These are phyloP conservation scores for Camelina hispida DNA, from an alignment of 345 rosid species.

Conservation along the genomic window DNA sequence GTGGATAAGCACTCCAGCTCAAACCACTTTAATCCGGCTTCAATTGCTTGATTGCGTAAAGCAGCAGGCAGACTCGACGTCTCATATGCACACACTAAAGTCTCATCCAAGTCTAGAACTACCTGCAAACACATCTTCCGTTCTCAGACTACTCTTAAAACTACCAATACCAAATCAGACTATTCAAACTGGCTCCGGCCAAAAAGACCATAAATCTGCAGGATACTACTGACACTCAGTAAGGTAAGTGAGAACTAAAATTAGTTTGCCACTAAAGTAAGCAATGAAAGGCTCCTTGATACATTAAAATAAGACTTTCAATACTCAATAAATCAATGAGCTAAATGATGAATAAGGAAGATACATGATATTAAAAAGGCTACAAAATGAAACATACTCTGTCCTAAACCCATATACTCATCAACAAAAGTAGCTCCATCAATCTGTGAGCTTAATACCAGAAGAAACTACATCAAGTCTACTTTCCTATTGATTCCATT, in stretches of 20 bases:
- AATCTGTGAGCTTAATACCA: not conserved
- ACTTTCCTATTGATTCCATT: not conserved
- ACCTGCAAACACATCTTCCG: constrained; percentile 58
- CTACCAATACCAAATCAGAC: not conserved
- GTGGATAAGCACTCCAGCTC: constrained; percentile 89
- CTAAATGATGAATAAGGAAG: not conserved
- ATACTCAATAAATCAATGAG: not conserved
- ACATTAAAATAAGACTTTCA: not conserved
- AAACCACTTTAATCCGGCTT: constrained; percentile 86
- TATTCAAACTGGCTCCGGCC: not conserved
- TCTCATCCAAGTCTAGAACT: constrained; percentile 98
- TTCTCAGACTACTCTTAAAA: constrained; percentile 20
- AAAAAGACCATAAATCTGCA: constrained; percentile 1
- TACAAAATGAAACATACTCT: not conserved
- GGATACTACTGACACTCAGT: constrained; percentile 7
- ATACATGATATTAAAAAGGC: not conserved
- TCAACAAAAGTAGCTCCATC: constrained; percentile 2
- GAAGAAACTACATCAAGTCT: not conserved
- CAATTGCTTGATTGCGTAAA: constrained; percentile 69
- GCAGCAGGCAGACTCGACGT: constrained; percentile 73
- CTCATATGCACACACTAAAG: constrained; percentile 93
- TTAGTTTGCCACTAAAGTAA: not conserved
- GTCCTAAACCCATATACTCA: not conserved
- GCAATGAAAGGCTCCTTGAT: not conserved
- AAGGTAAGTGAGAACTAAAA: not conserved